Evolutionary conservation across 805 yeast genomes (phyloP).

Genomic region (Suhomyces canberraensis): DNA sequence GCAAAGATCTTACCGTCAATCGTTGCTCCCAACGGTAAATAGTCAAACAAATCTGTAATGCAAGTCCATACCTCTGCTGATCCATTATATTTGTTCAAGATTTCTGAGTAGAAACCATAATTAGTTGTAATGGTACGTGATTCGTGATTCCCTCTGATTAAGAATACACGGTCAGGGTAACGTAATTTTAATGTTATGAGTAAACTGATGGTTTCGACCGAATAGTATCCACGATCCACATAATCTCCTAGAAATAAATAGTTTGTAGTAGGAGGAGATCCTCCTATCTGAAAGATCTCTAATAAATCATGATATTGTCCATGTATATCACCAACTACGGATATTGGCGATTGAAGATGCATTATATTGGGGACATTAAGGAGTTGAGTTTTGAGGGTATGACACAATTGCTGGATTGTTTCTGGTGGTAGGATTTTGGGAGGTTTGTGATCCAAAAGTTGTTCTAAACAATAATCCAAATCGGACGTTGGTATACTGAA

Average conservation of each 20-base stretch:
- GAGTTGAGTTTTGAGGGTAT: slow-evolving; percentile 76
- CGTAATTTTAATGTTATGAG: slow-evolving; percentile 79
- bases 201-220: slow-evolving; percentile 87
- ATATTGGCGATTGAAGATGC: slow-evolving; percentile 78
- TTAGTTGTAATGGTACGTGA: slow-evolving; percentile 95
- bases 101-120: slow-evolving; percentile 95
- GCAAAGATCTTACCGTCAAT: slow-evolving; percentile 89
- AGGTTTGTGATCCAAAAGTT: slow-evolving; percentile 39
- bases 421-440: slow-evolving; percentile 41
- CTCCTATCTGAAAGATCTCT: slow-evolving; percentile 92
- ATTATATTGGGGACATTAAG: slow-evolving; percentile 84
- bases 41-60: slow-evolving; percentile 92
- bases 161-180: slow-evolving; percentile 77
- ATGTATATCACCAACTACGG: slow-evolving; percentile 96
- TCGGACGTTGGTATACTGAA: slow-evolving; percentile 33
- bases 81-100: slow-evolving; percentile 81
- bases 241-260: slow-evolving; percentile 93
- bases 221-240: slow-evolving; percentile 92
- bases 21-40: slow-evolving; percentile 75
- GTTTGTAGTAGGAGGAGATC: slow-evolving; percentile 88
- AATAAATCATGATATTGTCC: slow-evolving; percentile 94
- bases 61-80: slow-evolving; percentile 74
- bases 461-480: slow-evolving; percentile 42
- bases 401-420: slow-evolving; percentile 40
- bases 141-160: slow-evolving; percentile 95